Evolutionary conservation across 129 eudicot species (phyloP), one percentile per base, ranked within the genome.

Genomic region (Pseudognaphalium luteoalbum): DNA sequence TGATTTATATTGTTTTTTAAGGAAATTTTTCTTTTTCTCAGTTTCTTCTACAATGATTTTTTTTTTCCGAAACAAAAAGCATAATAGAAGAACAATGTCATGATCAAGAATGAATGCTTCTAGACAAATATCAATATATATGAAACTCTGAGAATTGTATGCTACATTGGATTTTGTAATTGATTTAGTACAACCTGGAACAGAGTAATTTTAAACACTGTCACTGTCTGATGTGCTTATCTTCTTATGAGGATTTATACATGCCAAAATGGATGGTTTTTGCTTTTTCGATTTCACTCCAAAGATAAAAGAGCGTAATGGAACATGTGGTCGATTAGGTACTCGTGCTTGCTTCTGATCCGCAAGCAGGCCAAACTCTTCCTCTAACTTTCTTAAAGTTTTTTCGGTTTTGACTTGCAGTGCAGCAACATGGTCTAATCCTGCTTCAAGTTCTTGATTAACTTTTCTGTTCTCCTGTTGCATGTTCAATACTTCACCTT

Each of bases 401-500:
- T 71, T 79, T 78, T 95, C 89, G 0, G 83, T 81, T 41, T 89
- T 88, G 9, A 74, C 41, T 71, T 85, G 86, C 47, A 95, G 86
- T 0, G 64, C 16, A 5, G 80, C 77, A 10, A 87, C 83, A 69
- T 87, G 91, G 76, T 91, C 91, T 20, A 91, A 82, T 6, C 92
- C 96, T 2, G 97, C 90, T 78, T 86, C 80, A 17, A 95, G 81
- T 71, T 95, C 99, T 29, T 91, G 87, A 22, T 75, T 90, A 14
- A 95, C 99, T 82, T 85, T 95, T 19, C 80, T 75, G 79, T 91
- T 91, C 44, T 95, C 99, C 83, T 91, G 97, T 76, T 95, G 92
- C 99, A 95, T 95, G 85, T 95, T 95, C 39, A 87, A 73, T 63
- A 91, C 80, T 72, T 95, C 99, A 16, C 99, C 99, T 80, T 95